Percentiles rank a stretch among this genome's conserved stretches.
phyloP scores from a whole-genome alignment of 2,329 filamentous ascomycete genomes.

The Pseudogymnoascus sp. region DNA sequence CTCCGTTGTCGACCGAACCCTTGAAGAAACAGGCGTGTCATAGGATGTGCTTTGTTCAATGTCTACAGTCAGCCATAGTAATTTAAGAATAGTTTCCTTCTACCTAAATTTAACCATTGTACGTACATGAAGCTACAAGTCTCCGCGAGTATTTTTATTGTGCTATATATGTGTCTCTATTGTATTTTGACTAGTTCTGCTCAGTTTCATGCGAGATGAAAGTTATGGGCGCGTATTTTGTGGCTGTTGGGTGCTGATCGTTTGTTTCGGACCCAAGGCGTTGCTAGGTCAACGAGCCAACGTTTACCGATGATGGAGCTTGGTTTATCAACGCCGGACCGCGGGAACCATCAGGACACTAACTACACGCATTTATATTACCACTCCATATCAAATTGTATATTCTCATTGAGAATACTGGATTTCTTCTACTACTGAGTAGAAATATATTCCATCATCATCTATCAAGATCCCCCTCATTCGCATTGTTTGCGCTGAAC shows the following conservation, averaged over 20 bases:
- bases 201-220: background rate
- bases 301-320: slow-evolving; percentile 2
- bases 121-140: background rate
- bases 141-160: background rate
- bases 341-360: slow-evolving; percentile 4
- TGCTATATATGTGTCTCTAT: background rate
- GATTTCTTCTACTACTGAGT: background rate
- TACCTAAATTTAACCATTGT: slow-evolving; percentile 2
- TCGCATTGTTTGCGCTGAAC: background rate
- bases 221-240: slow-evolving; percentile 2
- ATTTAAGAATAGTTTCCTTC: slow-evolving; percentile 6
- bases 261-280: background rate
- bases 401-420: background rate
- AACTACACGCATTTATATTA: slow-evolving; percentile 5
- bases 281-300: background rate
- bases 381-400: background rate
- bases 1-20: background rate
- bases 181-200: background rate
- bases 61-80: background rate
- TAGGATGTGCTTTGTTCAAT: background rate
- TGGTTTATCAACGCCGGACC: background rate
- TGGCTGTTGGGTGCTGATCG: background rate
- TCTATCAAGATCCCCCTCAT: background rate
- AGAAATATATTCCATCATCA: background rate
- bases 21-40: background rate